phyloP scores from a whole-genome alignment of 169 alveolate genomes.

The Plasmodium gaboni region DNA sequence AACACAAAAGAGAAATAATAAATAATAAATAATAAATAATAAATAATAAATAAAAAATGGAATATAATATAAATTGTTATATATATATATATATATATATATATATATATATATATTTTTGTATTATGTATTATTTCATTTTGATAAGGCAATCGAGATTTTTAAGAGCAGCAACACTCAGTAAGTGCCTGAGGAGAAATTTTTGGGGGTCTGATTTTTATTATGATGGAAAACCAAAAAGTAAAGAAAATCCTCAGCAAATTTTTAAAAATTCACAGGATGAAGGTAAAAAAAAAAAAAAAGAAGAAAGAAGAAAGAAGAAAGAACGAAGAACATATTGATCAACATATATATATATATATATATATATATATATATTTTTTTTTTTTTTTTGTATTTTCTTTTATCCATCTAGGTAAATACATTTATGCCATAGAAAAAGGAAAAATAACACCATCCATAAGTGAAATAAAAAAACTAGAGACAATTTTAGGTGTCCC shows the following conservation, averaged over 20 bases:
- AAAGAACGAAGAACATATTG: background rate
- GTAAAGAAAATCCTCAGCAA: conserved; percentile 33
- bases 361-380: background rate
- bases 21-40: background rate
- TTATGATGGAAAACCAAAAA: conserved; percentile 48
- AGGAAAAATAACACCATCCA: conserved; percentile 57
- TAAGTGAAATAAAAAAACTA: conserved; percentile 27
- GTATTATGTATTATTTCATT: background rate
- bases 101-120: background rate
- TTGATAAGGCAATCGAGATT: conserved; percentile 20
- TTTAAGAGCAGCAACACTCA: conserved; percentile 58
- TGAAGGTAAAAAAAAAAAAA: conserved; percentile 32
- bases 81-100: background rate
- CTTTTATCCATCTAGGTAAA: conserved; percentile 10
- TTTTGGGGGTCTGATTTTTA: conserved; percentile 63
- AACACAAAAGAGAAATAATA: no score
- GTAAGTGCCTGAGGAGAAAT: conserved; percentile 65
- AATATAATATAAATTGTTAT: no score
- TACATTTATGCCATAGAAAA: conserved; percentile 61
- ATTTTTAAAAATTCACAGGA: conserved; percentile 39
- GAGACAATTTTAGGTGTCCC: conserved; percentile 67
- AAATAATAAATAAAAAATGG: background rate
- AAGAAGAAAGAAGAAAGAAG: background rate
- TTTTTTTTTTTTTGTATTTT: background rate
- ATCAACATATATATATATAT: background rate